phyloP scores from a whole-genome alignment of 768 basidiomycete species.

The Hypholoma fasciculare region DNA sequence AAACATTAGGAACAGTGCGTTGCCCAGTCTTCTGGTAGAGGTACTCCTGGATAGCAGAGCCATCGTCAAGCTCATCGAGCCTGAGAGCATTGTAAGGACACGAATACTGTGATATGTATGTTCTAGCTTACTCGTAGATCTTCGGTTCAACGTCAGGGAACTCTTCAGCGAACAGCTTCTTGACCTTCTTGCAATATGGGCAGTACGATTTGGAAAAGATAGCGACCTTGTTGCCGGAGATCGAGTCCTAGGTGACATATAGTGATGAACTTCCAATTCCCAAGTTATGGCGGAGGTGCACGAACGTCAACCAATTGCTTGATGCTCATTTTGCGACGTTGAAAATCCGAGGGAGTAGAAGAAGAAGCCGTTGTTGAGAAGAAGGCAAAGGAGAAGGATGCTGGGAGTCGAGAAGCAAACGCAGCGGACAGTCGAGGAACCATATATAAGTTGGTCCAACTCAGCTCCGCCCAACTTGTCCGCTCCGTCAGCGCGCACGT shows the following conservation, averaged over 20 bases:
- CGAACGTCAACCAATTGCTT: conserved; percentile 46
- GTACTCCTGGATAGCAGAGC: conserved; percentile 64
- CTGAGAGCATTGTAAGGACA: conserved; percentile 28
- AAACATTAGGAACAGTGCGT: conserved; percentile 75
- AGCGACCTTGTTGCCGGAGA: conserved; percentile 49
- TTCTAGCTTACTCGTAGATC: conserved; percentile 48
- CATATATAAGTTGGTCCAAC: conserved; percentile 14
- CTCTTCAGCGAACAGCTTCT: conserved; percentile 40
- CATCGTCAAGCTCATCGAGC: conserved; percentile 61
- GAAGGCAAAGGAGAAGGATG: conserved; percentile 24
- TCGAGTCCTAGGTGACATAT: conserved; percentile 35
- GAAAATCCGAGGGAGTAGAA: conserved; percentile 23
- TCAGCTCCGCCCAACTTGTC: conserved; percentile 3
- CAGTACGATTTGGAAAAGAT: conserved; percentile 66
- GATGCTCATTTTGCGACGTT: conserved; percentile 30
- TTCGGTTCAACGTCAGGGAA: conserved; percentile 37
- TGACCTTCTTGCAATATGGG: conserved; percentile 51
- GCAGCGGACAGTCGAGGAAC: conserved; percentile 24
- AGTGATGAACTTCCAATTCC: not conserved
- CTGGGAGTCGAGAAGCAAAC: conserved; percentile 26
- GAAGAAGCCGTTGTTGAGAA: conserved; percentile 33
- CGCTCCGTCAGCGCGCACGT: conserved; percentile 11
- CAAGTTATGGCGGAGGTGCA: not conserved
- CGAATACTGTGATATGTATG: not conserved
- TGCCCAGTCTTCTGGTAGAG: conserved; percentile 64